Evolutionary conservation across 495 filamentous ascomycete species (phyloP).

Genomic region (Penicillium daleae): DNA sequence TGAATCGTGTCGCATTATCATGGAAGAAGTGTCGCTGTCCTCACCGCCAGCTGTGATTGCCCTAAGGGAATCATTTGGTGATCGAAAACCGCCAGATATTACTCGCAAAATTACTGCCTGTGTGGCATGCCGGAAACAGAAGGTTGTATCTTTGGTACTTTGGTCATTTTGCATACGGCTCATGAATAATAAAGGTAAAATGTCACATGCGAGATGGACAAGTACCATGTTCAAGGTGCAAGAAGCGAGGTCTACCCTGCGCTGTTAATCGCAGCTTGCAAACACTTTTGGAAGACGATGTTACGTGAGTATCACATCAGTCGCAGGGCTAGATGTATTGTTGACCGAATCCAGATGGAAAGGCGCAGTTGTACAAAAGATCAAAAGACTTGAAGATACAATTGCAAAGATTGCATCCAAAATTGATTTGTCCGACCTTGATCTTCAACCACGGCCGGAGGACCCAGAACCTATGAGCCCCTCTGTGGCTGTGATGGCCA

Average conservation of each 20-base stretch:
- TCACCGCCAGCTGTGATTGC: conserved; percentile 30
- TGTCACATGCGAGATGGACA: conserved; percentile 46
- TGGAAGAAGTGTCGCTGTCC: conserved; percentile 23
- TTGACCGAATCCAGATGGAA: conserved; percentile 35
- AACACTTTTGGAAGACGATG: conserved; percentile 41
- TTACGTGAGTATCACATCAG: conserved; percentile 25
- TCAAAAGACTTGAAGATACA: conserved; percentile 30
- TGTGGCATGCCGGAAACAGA: conserved; percentile 45
- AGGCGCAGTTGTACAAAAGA: conserved; percentile 27
- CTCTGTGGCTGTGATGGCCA: conserved; percentile 7
- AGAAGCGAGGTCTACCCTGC: conserved; percentile 35
- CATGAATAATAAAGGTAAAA: conserved; percentile 36
- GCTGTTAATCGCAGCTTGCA: conserved; percentile 42
- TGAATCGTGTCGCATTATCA: background rate
- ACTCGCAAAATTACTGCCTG: conserved; percentile 46
- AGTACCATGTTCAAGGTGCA: conserved; percentile 36
- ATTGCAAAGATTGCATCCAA: conserved; percentile 28
- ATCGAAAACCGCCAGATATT: conserved; percentile 41
- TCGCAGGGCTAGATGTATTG: background rate
- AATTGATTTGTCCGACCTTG: conserved; percentile 32
- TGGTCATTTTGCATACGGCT: background rate
- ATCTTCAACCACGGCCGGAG: conserved; percentile 17
- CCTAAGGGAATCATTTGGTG: conserved; percentile 39
- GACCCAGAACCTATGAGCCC: conserved; percentile 12
- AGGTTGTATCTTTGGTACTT: conserved; percentile 22